Conservation (phyloP, 1,284 basidiomycete species). For the Sporisorium reilianum region DNA sequence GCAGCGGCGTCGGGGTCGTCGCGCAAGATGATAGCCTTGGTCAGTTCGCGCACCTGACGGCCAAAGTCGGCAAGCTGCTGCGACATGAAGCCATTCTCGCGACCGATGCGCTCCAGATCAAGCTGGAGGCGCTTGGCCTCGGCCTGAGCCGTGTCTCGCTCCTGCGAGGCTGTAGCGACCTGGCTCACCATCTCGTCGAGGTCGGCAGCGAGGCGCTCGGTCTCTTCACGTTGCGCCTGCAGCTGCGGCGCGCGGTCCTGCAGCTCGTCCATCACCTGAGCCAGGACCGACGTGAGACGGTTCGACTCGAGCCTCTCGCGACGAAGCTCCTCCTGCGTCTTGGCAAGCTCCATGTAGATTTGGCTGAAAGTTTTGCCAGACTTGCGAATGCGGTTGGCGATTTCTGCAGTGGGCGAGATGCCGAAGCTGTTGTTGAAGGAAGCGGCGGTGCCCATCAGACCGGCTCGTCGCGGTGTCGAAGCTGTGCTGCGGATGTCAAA, state of each 20-base stretch:
- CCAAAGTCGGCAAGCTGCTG: constrained; percentile 82
- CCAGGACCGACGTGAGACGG: constrained; percentile 58
- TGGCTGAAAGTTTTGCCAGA: constrained; percentile 86
- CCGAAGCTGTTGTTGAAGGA: constrained; percentile 46
- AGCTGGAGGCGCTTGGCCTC: constrained; percentile 76
- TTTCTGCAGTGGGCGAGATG: constrained; percentile 79
- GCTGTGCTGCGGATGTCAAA: constrained; percentile 35
- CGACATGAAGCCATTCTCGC: constrained; percentile 80
- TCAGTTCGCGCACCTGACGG: constrained; percentile 83
- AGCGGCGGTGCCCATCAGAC: constrained; percentile 35
- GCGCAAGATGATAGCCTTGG: constrained; percentile 81
- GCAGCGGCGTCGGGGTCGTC: constrained; percentile 84
- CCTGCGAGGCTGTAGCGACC: constrained; percentile 51
- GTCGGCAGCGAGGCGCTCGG: constrained; percentile 53
- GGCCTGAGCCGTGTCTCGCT: constrained; percentile 67
- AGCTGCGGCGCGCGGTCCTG: constrained; percentile 63
- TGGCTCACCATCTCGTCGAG: constrained; percentile 52
- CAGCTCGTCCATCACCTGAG: constrained; percentile 65
- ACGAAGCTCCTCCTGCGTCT: constrained; percentile 83
- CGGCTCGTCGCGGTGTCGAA: constrained; percentile 30
- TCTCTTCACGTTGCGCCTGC: constrained; percentile 66
- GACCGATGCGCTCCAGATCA: constrained; percentile 72
- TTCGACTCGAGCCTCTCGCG: constrained; percentile 74
- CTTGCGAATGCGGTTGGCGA: constrained; percentile 73
- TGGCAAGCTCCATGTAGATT: constrained; percentile 87